Base-by-base conservation (phyloP, 2,329 filamentous ascomycete species). In the Sporothrix schenckii region DNA sequence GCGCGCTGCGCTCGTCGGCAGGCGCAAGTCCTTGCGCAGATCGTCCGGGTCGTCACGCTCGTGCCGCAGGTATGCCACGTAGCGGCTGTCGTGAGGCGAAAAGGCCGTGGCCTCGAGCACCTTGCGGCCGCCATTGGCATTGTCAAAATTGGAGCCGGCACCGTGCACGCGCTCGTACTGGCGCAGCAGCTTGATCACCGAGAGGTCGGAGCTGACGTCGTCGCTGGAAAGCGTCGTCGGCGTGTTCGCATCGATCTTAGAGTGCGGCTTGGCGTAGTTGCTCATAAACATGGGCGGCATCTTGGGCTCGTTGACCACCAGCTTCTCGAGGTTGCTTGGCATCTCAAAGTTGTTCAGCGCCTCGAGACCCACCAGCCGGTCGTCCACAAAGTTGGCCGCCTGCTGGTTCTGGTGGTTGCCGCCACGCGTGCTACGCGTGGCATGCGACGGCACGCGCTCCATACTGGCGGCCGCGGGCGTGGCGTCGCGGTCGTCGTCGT, bases 381-480 rank as follows among this genome's bases (percentile, higher is more conserved):
- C 85, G 72, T 89, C 87, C 49, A 84, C 76, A 72, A 87, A 86
- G 75, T 87, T 88, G 60, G 61, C 49, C 41, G 39, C 24, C 30
- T 50, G 66, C 69, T 85, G 83, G 72, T 82, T 82, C 68, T 83
- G 80, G 34, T 79, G 56, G 67, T 39, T 54, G 80, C 82, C 80
- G 19, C 81, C 86, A 30, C 88, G 83, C 24, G 86, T 89, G 78
- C 87, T 90, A 56, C 88, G 82, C 21, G 88, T 90, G 14, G 86
- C 86, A 72, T 90, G 88, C 11, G 88, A 90, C 14, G 86, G 83
- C 72, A 88, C 86, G 47, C 88, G 84, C 77, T 90, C 88, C 88
- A 90, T 90, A 68, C 81, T 81, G 16, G 83, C 83, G 1, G 86
- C 87, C 5, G 54, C 50, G 16, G 73, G 72, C 58, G 73, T 73